Percentiles rank a stretch among this genome's conserved stretches.
phyloP scores from a whole-genome alignment of 73 alveolate species.

The Paraurostyla sp. region DNA sequence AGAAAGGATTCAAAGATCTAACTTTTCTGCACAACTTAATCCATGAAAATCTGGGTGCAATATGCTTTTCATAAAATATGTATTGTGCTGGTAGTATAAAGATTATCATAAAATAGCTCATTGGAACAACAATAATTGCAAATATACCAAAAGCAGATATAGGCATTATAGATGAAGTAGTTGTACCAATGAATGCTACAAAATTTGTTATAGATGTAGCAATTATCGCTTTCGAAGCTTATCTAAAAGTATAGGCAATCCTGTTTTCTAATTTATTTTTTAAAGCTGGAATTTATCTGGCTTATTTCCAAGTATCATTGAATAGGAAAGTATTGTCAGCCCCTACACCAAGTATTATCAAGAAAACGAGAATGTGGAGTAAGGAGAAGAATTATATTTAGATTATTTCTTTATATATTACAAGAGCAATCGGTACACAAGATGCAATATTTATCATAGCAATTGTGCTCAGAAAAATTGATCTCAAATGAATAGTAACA shows the following conservation, averaged over 20 bases:
- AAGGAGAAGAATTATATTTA: conserved; percentile 52
- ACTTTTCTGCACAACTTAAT: neutral
- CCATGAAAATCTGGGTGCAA: neutral
- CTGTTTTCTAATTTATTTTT: neutral
- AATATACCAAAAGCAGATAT: conserved; percentile 67
- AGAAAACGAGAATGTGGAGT: conserved; percentile 71
- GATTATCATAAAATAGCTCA: conserved; percentile 35
- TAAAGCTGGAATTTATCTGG: neutral
- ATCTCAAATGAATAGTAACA: conserved; percentile 46
- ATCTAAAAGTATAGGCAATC: conserved; percentile 32
- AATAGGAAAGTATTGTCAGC: conserved; percentile 78
- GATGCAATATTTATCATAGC: conserved; percentile 34
- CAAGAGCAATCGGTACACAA: conserved; percentile 27
- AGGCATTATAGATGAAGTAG: conserved; percentile 58
- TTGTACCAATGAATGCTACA: conserved; percentile 62
- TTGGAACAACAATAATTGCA: conserved; percentile 28
- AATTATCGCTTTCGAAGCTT: conserved; percentile 58
- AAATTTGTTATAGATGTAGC: conserved; percentile 59
- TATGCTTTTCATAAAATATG: conserved; percentile 37
- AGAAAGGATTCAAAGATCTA: too few species aligned
- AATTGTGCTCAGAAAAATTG: conserved; percentile 1
- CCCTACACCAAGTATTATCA: conserved; percentile 76
- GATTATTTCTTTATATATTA: conserved; percentile 16
- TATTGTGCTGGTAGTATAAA: conserved; percentile 11
- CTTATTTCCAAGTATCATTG: conserved; percentile 71